These are phyloP conservation scores for Teunomyces cretensis DNA, from an alignment of 805 yeast genomes.

Conservation along the genomic window DNA sequence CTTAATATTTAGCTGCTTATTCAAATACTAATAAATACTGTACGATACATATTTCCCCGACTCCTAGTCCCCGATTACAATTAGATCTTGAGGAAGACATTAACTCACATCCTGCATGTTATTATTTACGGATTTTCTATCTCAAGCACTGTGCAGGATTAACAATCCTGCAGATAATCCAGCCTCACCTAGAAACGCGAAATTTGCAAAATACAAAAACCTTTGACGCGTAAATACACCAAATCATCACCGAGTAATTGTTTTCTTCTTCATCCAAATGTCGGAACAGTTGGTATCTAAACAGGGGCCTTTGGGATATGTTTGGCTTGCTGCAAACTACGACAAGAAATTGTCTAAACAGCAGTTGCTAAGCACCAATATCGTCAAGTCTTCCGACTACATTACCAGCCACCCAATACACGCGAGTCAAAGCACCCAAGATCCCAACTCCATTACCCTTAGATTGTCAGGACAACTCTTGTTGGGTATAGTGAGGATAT, in stretches of 20 bases:
- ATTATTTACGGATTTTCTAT: no score
- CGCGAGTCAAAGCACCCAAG: conserved; percentile 13
- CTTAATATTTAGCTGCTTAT: no score
- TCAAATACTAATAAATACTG: no score
- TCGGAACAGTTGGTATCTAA: conserved; percentile 41
- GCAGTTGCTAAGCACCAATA: conserved; percentile 70
- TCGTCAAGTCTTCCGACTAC: conserved; percentile 48
- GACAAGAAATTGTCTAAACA: conserved; percentile 73
- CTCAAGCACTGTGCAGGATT: no score
- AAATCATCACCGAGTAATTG: not conserved
- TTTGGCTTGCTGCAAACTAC: conserved; percentile 91
- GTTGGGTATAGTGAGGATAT: conserved; percentile 83
- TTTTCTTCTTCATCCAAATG: not conserved
- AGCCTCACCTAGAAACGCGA: not conserved
- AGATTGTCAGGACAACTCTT: conserved; percentile 83
- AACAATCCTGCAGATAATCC: not conserved
- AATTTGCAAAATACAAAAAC: not conserved
- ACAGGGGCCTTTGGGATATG: conserved; percentile 84
- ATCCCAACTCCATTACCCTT: conserved; percentile 60
- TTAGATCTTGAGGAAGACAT: no score
- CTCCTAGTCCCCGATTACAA: no score
- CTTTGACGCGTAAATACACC: conserved; percentile 1
- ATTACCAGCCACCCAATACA: conserved; percentile 57
- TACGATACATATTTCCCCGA: no score
- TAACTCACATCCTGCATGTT: no score